Base-by-base conservation (phyloP, 805 yeast species). In the Wickerhamiella sergipiensis region DNA sequence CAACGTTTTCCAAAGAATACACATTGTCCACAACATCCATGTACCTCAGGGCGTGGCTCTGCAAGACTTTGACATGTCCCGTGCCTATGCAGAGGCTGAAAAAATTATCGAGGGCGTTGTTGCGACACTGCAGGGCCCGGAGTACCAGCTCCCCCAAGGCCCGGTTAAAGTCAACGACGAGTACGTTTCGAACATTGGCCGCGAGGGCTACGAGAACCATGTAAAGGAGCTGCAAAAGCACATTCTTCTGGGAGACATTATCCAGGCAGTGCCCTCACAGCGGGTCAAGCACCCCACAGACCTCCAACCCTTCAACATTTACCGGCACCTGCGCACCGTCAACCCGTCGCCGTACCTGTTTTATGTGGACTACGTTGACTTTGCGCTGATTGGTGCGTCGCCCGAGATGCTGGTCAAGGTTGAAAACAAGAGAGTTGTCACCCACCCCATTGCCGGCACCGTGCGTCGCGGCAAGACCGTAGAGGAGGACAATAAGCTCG, bases 381-480 rank as follows among this genome's bases (percentile, higher is more conserved):
- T 90, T 72, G 96, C 89, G 66, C 77, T 92, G 46, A 90, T 92
- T 51, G 98, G 99, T 46, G 99, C 99, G 0, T 87, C 96, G 12
- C 99, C 99, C 1, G 98, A 92, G 66, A 70, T 90, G 51, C 72
- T 92, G 52, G 97, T 90, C 50, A 85, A 87, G 66, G 72, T 87
- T 6, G 96, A 88, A 58, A 73, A 81, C 36, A 79, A 83, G 55
- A 80, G 85, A 59, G 78, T 92, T 18, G 75, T 90, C 49, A 92
- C 97, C 2, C 97, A 92, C 66, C 99, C 98, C 19, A 92, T 92
- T 64, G 99, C 99, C 0, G 99, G 99, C 49, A 92, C 98, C 2
- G 83, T 92, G 52, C 78, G 72, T 58, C 79, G 99, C 62, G 99
- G 99, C 47, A 76, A 78, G 59, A 87, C 97, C 9, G 71, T 81